Percentiles rank a stretch among this genome's conserved stretches.
Conservation (phyloP, 2,329 filamentous ascomycete species). For the Xylaria multiplex region DNA sequence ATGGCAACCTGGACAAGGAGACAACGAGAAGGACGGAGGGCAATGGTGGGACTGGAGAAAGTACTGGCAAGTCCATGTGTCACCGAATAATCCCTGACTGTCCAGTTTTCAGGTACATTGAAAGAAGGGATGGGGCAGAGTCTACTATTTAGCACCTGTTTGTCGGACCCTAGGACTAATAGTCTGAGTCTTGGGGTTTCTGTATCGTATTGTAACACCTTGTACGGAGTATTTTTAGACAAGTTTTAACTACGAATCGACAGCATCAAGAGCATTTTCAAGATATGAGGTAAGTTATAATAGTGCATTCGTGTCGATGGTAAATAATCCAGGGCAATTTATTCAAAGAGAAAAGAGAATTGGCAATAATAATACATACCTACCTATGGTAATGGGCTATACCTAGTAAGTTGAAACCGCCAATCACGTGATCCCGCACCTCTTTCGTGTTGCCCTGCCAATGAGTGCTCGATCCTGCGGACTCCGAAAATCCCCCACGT, state of each 20-base stretch:
- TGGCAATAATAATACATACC: too few species aligned
- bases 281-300: background rate
- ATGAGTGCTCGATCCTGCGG: constrained; percentile 39
- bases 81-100: constrained; percentile 30
- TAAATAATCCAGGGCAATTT: background rate
- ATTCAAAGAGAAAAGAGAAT: too few species aligned
- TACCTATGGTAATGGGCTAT: too few species aligned
- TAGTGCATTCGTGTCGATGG: background rate
- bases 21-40: constrained; percentile 42
- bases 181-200: background rate
- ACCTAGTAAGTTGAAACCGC: too few species aligned
- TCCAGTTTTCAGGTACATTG: background rate
- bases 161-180: too few species aligned
- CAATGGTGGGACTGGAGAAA: constrained; percentile 55
- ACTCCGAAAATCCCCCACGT: constrained; percentile 42
- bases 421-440: constrained; percentile 61
- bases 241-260: background rate
- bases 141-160: background rate
- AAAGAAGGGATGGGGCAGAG: background rate
- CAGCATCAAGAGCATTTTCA: background rate
- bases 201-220: constrained; percentile 16
- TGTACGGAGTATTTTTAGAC: background rate
- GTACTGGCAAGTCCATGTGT: constrained; percentile 49
- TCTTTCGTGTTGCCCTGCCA: constrained; percentile 67
- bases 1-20: constrained; percentile 50